Conservation (phyloP, 164 flowering plant genomes). For the Santalum album region DNA sequence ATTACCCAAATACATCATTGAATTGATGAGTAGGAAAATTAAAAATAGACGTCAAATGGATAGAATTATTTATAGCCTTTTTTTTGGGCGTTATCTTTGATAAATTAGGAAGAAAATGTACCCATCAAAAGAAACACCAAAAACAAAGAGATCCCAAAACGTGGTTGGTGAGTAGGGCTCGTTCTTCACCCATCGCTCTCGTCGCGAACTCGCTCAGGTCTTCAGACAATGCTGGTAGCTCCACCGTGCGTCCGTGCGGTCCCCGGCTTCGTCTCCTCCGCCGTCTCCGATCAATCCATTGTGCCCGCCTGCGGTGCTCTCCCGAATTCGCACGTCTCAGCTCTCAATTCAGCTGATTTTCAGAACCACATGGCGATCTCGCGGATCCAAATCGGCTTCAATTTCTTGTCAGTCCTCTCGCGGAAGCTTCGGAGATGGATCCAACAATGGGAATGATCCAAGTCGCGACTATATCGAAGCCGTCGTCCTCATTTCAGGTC, state of each 20-base stretch:
- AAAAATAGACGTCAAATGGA: too few relatives aligned
- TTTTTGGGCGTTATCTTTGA: too few relatives aligned
- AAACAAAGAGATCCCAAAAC: too few relatives aligned
- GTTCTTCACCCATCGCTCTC: too few relatives aligned
- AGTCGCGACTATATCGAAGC: constrained; percentile 38
- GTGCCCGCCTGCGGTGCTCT: constrained; percentile 8
- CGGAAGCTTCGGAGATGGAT: constrained; percentile 16
- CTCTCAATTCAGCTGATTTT: constrained; percentile 11
- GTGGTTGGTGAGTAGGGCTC: too few relatives aligned
- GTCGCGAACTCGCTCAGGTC: too few relatives aligned
- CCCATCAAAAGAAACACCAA: too few relatives aligned
- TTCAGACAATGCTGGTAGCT: constrained; percentile 11
- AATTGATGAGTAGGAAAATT: too few relatives aligned
- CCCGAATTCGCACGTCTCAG: constrained; percentile 6
- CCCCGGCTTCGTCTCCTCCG: constrained; percentile 2
- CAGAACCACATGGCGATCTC: constrained; percentile 3
- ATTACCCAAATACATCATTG: too few relatives aligned
- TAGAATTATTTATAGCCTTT: too few relatives aligned
- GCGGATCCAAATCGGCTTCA: constrained; percentile 9
- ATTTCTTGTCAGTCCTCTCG: constrained; percentile 27
- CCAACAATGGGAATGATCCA: constrained; percentile 16
- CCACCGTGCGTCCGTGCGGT: constrained; percentile 13
- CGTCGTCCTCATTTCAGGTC: constrained; percentile 47
- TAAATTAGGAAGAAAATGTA: too few relatives aligned
- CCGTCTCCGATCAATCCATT: constrained; percentile 7